Base-by-base conservation (phyloP, 305 asterid species). In the Plantago coronopus region DNA sequence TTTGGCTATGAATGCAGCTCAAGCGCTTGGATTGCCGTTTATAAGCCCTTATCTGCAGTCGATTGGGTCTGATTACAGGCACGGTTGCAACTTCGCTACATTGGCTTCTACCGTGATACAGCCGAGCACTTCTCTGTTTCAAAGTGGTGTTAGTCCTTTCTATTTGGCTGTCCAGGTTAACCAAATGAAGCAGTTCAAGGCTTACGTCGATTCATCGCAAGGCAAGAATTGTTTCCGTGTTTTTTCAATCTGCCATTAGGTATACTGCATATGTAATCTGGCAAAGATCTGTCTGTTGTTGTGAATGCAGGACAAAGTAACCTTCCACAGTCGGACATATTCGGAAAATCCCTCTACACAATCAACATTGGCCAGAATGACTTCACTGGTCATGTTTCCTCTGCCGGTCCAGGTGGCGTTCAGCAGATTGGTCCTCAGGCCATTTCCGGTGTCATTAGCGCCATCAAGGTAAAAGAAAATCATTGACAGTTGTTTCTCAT, bases 321-420 rank as follows among this genome's bases (percentile, higher is more conserved):
- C 45, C 83, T 79, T 64, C 89, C 89, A 7, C 49, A 68, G 21
- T 65, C 80, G 0, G 77, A 71, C 62, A 48, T 79, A 37, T 79
- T 82, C 54, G 77, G 82, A n/a, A 79, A 73, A 62, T 17, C 83
- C 19, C 78, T 82, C 16, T 82, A 72, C 69, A 61, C 70, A 7
- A 59, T 82, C 69, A 64, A 79, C 67, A 73, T 78, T 14, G 89
- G 89, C 46, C 83, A 82, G 64, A 82, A 82, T 47, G 89, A 82
- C 59, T 63, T 82, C 67, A 67, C 80, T 1, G 69, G 74, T 18
- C 44, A 57, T 27, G 54, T 71, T 34, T 22, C 59, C 25, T 53
- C 62, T 10, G 40, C 54, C 0, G 83, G 80, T 3, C 45, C 70
- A 7, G 72, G 16, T 22, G 81, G 76, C n/a, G 72, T 61, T 19